These are phyloP conservation scores for Aureobasidium musti DNA, from an alignment of 2,329 filamentous ascomycete species.

Conservation along the genomic window DNA sequence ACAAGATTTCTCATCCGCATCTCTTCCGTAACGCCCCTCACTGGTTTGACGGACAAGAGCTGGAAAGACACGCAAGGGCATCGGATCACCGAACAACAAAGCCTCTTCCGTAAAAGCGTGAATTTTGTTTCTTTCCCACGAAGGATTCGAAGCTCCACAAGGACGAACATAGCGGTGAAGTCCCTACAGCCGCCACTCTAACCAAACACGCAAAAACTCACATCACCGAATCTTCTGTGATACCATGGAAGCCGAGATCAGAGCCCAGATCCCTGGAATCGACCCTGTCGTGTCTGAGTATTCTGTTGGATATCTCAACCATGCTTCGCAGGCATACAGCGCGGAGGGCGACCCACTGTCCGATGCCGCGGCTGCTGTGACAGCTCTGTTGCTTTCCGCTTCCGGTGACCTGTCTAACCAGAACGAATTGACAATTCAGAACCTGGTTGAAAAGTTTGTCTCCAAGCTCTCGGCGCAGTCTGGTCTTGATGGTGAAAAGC, in stretches of 20 bases:
- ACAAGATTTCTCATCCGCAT: slow-evolving; percentile 19
- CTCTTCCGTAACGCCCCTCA: slow-evolving; percentile 23
- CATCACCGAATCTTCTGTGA: slow-evolving; percentile 13
- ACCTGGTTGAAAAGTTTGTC: slow-evolving; percentile 88
- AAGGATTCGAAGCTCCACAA: slow-evolving; percentile 22
- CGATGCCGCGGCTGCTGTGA: slow-evolving; percentile 81
- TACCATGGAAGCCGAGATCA: slow-evolving; percentile 44
- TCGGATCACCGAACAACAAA: slow-evolving; percentile 5
- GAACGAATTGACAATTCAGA: slow-evolving; percentile 75
- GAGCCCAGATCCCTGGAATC: slow-evolving; percentile 41
- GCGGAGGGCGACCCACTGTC: slow-evolving; percentile 76
- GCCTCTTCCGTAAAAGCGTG: slow-evolving; percentile 19
- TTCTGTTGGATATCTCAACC: slow-evolving; percentile 81
- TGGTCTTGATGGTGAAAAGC: slow-evolving; percentile 65
- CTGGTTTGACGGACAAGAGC: slow-evolving; percentile 19
- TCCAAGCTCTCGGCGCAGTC: slow-evolving; percentile 74
- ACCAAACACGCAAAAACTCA: slow-evolving; percentile 21
- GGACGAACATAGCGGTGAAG: slow-evolving; percentile 23
- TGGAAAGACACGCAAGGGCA: slow-evolving; percentile 21
- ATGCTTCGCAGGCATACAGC: slow-evolving; percentile 82
- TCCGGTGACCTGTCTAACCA: slow-evolving; percentile 74
- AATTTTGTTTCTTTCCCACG: slow-evolving; percentile 9
- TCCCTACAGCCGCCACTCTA: slow-evolving; percentile 24
- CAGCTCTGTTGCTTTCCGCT: slow-evolving; percentile 89
- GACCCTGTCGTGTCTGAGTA: slow-evolving; percentile 45